Conservation (phyloP, 2,329 filamentous ascomycete genomes). For the Cephalotrichum gorgonifer region DNA sequence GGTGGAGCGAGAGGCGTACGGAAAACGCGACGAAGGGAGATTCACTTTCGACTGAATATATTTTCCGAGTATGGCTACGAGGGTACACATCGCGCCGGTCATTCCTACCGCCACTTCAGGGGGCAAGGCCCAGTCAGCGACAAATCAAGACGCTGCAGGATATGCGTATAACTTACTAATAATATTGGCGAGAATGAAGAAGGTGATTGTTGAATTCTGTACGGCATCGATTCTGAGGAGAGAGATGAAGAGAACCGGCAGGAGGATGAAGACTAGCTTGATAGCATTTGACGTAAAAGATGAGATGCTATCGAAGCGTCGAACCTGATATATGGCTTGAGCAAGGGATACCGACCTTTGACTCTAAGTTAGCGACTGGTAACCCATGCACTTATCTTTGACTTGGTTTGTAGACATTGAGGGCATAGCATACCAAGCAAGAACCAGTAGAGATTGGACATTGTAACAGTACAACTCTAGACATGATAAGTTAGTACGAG, state of each 20-base stretch:
- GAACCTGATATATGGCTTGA: conserved; percentile 20
- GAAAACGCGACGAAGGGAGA: conserved; percentile 16
- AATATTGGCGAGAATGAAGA: conserved; percentile 24
- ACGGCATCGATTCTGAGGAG: conserved; percentile 19
- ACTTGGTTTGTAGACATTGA: background rate
- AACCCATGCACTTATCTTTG: background rate
- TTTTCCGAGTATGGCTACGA: conserved; percentile 27
- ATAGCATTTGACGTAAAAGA: conserved; percentile 15
- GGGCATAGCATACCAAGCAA: conserved; percentile 29
- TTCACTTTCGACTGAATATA: conserved; percentile 27
- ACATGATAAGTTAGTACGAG: background rate
- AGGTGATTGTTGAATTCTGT: conserved; percentile 14
- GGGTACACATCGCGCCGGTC: conserved; percentile 20
- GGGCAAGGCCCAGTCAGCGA: background rate
- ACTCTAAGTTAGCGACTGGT: no score
- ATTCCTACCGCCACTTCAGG: conserved; percentile 26
- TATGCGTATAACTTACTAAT: no score
- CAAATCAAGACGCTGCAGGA: background rate
- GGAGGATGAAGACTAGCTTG: conserved; percentile 23
- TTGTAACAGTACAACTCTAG: conserved; percentile 40
- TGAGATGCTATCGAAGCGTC: conserved; percentile 16
- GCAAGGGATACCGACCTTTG: conserved; percentile 28
- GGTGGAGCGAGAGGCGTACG: background rate
- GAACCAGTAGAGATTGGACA: conserved; percentile 32
- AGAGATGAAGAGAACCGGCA: conserved; percentile 23